phyloP scores from a whole-genome alignment of 169 alveolate genomes.

The Eimeria praecox region DNA sequence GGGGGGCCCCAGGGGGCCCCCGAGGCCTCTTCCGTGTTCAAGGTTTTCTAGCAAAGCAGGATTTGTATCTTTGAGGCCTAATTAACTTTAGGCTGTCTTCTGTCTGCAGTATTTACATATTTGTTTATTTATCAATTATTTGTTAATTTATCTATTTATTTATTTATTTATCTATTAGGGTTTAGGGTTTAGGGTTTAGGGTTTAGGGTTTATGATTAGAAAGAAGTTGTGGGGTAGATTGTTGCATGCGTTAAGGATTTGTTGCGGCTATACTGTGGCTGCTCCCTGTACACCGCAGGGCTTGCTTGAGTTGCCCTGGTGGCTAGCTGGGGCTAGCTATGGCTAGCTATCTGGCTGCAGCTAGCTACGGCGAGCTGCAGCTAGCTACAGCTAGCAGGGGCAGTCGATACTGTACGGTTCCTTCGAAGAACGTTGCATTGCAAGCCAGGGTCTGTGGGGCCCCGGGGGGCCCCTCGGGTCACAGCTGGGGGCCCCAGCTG shows the following conservation, averaged over 20 bases:
- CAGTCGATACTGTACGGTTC: too few relatives aligned
- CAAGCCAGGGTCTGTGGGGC: not conserved
- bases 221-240: too few relatives aligned
- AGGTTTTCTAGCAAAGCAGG: too few relatives aligned
- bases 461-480: not conserved
- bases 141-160: too few relatives aligned
- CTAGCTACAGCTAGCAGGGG: not conserved
- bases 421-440: too few relatives aligned
- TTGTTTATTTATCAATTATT: too few relatives aligned
- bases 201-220: not conserved
- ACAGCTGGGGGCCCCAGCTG: not conserved
- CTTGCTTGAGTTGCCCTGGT: not conserved
- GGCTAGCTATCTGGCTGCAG: too few relatives aligned
- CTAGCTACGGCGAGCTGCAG: not conserved
- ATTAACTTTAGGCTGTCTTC: not conserved
- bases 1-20: not conserved
- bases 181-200: not conserved
- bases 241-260: not conserved
- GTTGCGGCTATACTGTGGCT: not conserved
- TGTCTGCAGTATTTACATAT: too few relatives aligned
- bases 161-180: not conserved
- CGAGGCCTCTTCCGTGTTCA: too few relatives aligned
- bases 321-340: conserved; percentile 5
- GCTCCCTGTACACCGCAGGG: not conserved
- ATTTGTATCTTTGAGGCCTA: not conserved